phyloP scores from a whole-genome alignment of 345 rosid species.

The Eucalyptus erythrocorys region DNA sequence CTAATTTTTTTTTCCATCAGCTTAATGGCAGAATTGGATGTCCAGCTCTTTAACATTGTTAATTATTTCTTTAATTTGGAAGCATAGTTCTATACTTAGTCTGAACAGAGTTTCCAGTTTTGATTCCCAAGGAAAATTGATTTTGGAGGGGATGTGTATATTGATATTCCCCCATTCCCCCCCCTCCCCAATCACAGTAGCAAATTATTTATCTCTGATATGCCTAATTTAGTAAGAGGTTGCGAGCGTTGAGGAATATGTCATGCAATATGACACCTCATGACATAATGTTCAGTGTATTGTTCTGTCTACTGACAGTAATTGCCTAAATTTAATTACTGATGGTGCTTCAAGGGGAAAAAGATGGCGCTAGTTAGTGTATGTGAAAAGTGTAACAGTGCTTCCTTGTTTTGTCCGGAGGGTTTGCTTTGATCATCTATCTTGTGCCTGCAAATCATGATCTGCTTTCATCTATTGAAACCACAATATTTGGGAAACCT shows the following conservation, averaged over 20 bases:
- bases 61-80: background rate
- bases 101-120: background rate
- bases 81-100: background rate
- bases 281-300: background rate
- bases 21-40: background rate
- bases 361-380: background rate
- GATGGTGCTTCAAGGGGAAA: background rate
- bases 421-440: background rate
- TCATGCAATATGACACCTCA: background rate
- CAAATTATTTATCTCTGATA: background rate
- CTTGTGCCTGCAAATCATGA: background rate
- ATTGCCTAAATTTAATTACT: background rate
- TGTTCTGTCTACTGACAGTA: background rate
- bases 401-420: background rate
- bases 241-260: background rate
- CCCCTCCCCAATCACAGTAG: background rate
- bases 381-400: background rate
- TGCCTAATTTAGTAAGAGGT: background rate
- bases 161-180: background rate
- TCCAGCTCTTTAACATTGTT: background rate
- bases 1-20: background rate
- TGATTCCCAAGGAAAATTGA: background rate
- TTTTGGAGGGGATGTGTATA: background rate
- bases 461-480: background rate
- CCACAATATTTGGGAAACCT: background rate